Evolutionary conservation across 139 green algal genomes (phyloP).

Genomic region (Spirogloea muscicola): DNA sequence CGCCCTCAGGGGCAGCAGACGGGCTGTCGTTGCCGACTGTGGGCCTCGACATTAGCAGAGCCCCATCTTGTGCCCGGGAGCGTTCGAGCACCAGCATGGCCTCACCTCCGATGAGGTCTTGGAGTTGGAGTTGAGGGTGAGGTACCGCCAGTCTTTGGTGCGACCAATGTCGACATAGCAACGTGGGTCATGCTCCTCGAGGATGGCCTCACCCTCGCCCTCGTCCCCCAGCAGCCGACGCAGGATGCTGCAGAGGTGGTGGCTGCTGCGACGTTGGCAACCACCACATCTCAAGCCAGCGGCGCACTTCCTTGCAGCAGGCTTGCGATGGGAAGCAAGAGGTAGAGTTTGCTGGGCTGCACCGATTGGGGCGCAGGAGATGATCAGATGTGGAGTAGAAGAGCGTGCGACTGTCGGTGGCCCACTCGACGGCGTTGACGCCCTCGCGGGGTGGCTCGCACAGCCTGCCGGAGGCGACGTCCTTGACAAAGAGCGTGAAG

Average conservation of each 20-base stretch:
- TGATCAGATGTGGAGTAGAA: slow-evolving; percentile 26
- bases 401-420: slow-evolving; percentile 7
- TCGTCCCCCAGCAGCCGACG: too few species aligned
- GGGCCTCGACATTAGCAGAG: too few species aligned
- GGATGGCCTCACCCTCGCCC: slow-evolving; percentile 20
- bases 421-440: slow-evolving; percentile 24
- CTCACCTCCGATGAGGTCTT: slow-evolving; percentile 9
- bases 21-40: too few species aligned
- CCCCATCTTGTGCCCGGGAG: too few species aligned
- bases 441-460: background rate
- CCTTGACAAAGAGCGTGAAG: slow-evolving; percentile 6
- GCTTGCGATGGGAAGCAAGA: too few species aligned
- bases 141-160: slow-evolving; percentile 16
- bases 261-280: too few species aligned
- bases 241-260: too few species aligned
- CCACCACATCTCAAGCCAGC: too few species aligned
- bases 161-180: slow-evolving; percentile 31
- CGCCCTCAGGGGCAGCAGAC: too few species aligned
- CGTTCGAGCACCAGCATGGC: background rate
- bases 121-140: slow-evolving; percentile 20
- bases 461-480: slow-evolving; percentile 11
- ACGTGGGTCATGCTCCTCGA: background rate
- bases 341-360: too few species aligned
- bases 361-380: slow-evolving; percentile 21
- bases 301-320: too few species aligned